Percentiles rank a stretch among this genome's conserved stretches.
phyloP scores from a whole-genome alignment of 129 eudicot genomes.

The Tagetes patula region DNA sequence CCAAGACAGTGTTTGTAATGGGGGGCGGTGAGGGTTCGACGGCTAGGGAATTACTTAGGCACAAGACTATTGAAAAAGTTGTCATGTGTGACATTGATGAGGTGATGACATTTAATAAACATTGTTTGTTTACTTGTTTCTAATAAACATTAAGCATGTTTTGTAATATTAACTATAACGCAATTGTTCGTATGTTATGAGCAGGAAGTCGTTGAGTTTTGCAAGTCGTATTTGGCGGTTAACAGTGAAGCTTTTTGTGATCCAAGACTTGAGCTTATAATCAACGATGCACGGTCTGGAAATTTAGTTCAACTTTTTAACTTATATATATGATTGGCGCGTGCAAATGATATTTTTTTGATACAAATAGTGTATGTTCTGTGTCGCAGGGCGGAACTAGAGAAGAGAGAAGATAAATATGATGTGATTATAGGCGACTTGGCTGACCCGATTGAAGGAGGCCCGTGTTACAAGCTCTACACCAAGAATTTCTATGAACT shows the following conservation, averaged over 20 bases:
- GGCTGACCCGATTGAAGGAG: conserved; percentile 98
- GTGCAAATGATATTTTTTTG: neutral
- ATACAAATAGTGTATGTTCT: neutral
- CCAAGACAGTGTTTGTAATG: conserved; percentile 86
- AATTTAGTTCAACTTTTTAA: neutral
- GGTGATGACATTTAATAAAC: conserved; percentile 27
- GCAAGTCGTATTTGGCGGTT: conserved; percentile 74
- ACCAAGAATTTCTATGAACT: conserved; percentile 81
- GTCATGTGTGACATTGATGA: conserved; percentile 98
- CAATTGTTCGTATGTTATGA: neutral
- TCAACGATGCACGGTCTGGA: conserved; percentile 60
- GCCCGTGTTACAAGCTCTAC: conserved; percentile 93
- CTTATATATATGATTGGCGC: neutral
- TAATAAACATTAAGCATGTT: too few species aligned
- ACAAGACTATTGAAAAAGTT: conserved; percentile 71
- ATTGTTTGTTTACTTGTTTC: too few species aligned
- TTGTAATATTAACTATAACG: neutral
- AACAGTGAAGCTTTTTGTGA: conserved; percentile 76
- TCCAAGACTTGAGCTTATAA: conserved; percentile 80
- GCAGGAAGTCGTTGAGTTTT: conserved; percentile 66
- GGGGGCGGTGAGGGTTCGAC: conserved; percentile 99
- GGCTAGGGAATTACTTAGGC: conserved; percentile 92
- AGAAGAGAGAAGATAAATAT: conserved; percentile 69
- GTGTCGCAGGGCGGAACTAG: conserved; percentile 62
- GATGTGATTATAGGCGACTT: conserved; percentile 92